Base-by-base conservation (phyloP, 2,329 filamentous ascomycete species). In the Didymella segeticola region DNA sequence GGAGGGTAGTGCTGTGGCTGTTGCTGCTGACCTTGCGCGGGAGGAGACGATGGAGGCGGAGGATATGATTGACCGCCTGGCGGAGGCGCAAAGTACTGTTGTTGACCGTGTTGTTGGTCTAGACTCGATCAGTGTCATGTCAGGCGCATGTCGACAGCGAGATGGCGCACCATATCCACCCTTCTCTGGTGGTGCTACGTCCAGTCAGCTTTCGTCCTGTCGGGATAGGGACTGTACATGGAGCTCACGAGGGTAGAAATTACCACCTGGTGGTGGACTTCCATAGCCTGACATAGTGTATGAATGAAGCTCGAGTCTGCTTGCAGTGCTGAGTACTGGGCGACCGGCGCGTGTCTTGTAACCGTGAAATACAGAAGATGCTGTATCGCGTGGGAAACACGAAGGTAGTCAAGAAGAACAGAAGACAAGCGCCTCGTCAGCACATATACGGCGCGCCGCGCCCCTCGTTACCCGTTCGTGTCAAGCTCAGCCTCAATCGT, bases 31-130 rank as follows among this genome's bases (percentile, higher is more conserved):
- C 51, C 61, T 20, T 67, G 68, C 30, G 64, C 61, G 26, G 71
- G 69, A 25, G 69, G 66, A 36, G 62, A 68, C 17, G 66, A 56
- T 2, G 73, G 71, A 15, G 76, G 76, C 7, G 69, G 72, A 46
- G 69, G 69, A 61, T 73, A 74, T 45, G 69, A 58, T 43, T 64
- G 67, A 53, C 62, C 61, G 15, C 64, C 66, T 20, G 70, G 61
- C 17, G 76, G 76, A 48, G 75, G 74, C 19, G 74, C 62, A 52
- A 73, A 78, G 60, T 72, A 72, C 46, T 75, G 71, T 56, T 74
- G 71, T 53, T 72, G 68, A 19, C 58, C 59, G 45, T 68, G 69
- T 17, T 66, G 64, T 22, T 45, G 60, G 31, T 69, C 64, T 70
- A 31, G 20, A 25, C 26, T n/a, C 25, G 53, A 38, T 66, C 36